These are phyloP conservation scores for Biscutella laevigata DNA, from an alignment of 441 rosid species.

Conservation along the genomic window DNA sequence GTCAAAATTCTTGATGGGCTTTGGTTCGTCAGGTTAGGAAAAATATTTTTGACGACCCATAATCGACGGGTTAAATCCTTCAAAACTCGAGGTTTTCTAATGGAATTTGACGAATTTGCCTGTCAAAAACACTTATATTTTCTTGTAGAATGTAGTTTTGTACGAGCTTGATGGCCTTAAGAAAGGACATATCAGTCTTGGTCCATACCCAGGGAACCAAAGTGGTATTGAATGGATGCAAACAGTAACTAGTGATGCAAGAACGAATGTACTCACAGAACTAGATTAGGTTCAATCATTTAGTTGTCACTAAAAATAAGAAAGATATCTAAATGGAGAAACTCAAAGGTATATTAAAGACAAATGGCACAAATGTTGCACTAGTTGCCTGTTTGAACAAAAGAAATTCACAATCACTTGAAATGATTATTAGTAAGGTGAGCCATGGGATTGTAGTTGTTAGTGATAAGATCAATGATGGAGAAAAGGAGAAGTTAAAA, in stretches of 20 bases:
- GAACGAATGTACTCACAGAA: conserved; percentile 83
- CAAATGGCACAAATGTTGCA: conserved; percentile 68
- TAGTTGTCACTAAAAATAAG: conserved; percentile 90
- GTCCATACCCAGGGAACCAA: conserved; percentile 52
- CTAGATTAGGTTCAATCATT: conserved; percentile 88
- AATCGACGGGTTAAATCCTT: too few relatives aligned
- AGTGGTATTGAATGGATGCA: conserved; percentile 70
- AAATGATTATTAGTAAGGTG: conserved; percentile 57
- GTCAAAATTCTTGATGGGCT: too few relatives aligned
- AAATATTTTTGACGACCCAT: too few relatives aligned
- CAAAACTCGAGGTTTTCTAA: too few relatives aligned
- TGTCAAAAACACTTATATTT: too few relatives aligned
- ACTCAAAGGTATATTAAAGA: conserved; percentile 78
- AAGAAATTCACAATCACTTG: conserved; percentile 39
- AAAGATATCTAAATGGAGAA: conserved; percentile 73
- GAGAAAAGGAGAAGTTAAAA: conserved; percentile 93
- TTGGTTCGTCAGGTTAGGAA: too few relatives aligned
- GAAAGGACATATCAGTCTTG: conserved; percentile 92
- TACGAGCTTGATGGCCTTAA: conserved; percentile 96
- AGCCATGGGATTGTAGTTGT: conserved; percentile 65
- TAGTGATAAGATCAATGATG: conserved; percentile 71
- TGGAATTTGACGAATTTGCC: too few relatives aligned
- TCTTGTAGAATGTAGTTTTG: conserved; percentile 70
- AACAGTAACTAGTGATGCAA: conserved; percentile 88
- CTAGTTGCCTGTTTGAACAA: conserved; percentile 45